Conservation (phyloP, 2,329 filamentous ascomycete genomes). For the Truncatella angustata region DNA sequence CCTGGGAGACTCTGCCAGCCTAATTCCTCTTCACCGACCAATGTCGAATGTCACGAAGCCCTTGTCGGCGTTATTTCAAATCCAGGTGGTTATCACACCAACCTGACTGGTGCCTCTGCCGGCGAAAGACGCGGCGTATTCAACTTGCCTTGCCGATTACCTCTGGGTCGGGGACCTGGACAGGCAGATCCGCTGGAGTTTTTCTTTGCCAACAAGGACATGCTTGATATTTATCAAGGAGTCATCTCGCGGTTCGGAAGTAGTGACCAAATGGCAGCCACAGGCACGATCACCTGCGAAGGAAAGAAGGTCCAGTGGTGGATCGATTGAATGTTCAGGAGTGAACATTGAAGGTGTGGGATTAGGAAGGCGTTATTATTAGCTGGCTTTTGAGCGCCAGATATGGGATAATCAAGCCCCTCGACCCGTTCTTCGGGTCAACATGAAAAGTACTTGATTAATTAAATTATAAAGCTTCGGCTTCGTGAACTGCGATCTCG, state of each 20-base stretch:
- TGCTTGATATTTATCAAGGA: constrained; percentile 9
- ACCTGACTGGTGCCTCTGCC: constrained; percentile 9
- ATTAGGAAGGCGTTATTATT: no score
- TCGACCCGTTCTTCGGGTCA: no score
- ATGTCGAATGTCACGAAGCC: constrained; percentile 6
- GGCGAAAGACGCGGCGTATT: constrained; percentile 4
- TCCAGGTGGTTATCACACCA: constrained; percentile 9
- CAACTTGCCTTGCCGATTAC: constrained; percentile 8
- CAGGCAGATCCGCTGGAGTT: constrained; percentile 10
- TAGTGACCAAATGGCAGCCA: constrained; percentile 2
- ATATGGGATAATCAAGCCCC: no score
- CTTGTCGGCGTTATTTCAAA: constrained; percentile 3
- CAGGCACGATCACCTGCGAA: constrained; percentile 9
- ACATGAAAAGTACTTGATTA: neutral
- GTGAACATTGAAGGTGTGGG: no score
- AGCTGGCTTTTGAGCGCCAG: neutral
- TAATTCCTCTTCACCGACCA: neutral
- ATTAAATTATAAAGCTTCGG: constrained; percentile 18
- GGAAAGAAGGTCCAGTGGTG: constrained; percentile 10
- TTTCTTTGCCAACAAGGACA: constrained; percentile 8
- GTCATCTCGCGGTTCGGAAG: constrained; percentile 3
- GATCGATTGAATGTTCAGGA: constrained; percentile 3
- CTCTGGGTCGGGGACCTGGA: constrained; percentile 8
- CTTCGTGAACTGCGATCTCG: constrained; percentile 16
- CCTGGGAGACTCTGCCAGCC: neutral